Evolutionary conservation across 164 flowering plant species (phyloP).

Genomic region (Pachysandra terminalis): DNA sequence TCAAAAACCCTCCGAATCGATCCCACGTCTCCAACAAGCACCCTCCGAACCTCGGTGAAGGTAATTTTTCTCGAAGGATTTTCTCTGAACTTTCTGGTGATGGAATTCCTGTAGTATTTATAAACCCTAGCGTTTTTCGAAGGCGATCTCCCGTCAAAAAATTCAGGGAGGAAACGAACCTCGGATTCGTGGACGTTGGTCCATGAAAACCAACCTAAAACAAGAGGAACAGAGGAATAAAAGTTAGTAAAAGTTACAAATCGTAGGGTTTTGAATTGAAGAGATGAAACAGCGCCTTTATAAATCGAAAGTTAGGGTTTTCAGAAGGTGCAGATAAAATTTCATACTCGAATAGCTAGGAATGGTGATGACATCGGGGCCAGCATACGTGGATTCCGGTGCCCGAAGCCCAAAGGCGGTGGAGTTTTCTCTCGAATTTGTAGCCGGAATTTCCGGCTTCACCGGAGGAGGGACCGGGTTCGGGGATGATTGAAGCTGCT

Average conservation of each 20-base stretch:
- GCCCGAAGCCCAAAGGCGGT: constrained; percentile 17
- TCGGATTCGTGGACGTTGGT: constrained; percentile 64
- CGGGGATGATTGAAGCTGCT: neutral
- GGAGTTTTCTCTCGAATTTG: constrained; percentile 15
- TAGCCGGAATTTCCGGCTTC: constrained; percentile 7
- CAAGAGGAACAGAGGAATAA: neutral
- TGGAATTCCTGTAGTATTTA: constrained; percentile 66
- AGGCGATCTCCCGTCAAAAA: constrained; percentile 62
- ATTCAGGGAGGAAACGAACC: constrained; percentile 70
- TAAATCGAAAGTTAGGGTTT: neutral
- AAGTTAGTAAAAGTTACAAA: neutral
- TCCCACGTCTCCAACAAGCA: constrained; percentile 83
- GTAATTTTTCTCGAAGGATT: constrained; percentile 61
- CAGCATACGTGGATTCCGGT: constrained; percentile 19
- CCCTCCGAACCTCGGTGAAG: constrained; percentile 71
- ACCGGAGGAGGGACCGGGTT: neutral
- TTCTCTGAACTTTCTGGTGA: constrained; percentile 47
- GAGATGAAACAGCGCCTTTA: neutral
- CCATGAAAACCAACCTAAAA: constrained; percentile 81
- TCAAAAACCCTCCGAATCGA: constrained; percentile 88
- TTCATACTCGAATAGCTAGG: constrained; percentile 65
- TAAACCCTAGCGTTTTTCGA: constrained; percentile 69
- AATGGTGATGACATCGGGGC: constrained; percentile 22
- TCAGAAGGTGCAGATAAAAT: neutral
- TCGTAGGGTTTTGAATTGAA: constrained; percentile 6